Evolutionary conservation across 257 asterid genomes (phyloP), one percentile per base, ranked within the genome.

Genomic region (Gentiana macrophylla): DNA sequence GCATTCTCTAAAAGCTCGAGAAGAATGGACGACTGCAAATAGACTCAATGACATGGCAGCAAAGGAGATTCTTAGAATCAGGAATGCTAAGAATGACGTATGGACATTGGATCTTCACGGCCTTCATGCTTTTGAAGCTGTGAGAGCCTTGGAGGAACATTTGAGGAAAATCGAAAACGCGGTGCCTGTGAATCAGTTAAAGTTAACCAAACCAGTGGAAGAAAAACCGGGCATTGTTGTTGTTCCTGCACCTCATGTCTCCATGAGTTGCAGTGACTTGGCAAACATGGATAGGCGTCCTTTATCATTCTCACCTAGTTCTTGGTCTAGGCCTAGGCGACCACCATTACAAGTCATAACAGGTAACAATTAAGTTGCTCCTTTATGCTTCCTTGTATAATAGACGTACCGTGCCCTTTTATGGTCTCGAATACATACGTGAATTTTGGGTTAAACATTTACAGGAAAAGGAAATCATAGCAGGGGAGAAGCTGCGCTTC

Each of bases 101-200:
- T 84, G 94, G 94, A 82, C 84, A 60, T 56, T 91, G 75, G 98
- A 91, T 71, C 78, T 91, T 71, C 98, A 91, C 76, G 98, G 98
- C 66, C 94, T 91, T 65, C 96, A 91, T 69, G 83, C 94, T 45
- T 70, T 72, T 11, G 98, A 91, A 76, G 96, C 98, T 60, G 88
- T 91, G 69, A 70, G 75, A 72, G 96, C 94, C 57, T 61, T 91
- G 79, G 72, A 55, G 67, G 86, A 78, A 55, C 96, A 75, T 59
- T 72, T 91, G 57, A 77, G 44, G 55, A 74, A 59, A 64, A 79
- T 83, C 64, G 98, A 91, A 73, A 67, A 77, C 60, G 61, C 61
- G 53, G 66, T 66, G 50, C 62, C 80, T 46, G 36, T 66, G 47
- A 73, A 73, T 72, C 53, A 45, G 63, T 52, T 55, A 38, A 53